Evolutionary conservation across 2,329 filamentous ascomycete species (phyloP), one percentile per base, ranked within the genome.

Genomic region (Fusarium longipes): DNA sequence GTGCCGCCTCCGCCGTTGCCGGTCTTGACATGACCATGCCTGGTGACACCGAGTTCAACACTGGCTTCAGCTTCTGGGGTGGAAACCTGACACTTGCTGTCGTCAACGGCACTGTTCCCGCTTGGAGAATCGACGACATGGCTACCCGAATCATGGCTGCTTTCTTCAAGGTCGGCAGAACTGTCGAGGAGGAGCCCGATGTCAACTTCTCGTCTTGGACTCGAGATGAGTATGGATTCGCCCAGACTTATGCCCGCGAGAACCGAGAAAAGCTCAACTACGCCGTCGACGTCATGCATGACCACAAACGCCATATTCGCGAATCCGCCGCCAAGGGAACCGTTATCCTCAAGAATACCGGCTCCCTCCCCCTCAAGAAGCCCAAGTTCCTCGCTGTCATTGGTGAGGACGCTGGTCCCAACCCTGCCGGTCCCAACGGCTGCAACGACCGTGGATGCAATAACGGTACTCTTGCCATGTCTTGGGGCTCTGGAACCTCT

Each of bases 151-250:
- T 91, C 75, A 90, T 91, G 87, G 84, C 89, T 7, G 82, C 88
- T 38, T 88, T 86, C 75, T 91, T 89, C 81, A 90, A 91, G 78
- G 87, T 89, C 35, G 87, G 87, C 50, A 82, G 83, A 65, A 83
- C 81, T 0, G 70, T 88, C 3, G 78, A 81, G 24, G 74, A 78
- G 6, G 77, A 83, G 49, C 77, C 79, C 0, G 80, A 82, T 3
- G 88, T 92, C 77, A 98, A 94, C 83, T 97, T 97, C 80, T 90
- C 91, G 72, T 93, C 93, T 7, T 98, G 95, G 95, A 93, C 90
- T 1, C 80, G 83, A 2, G 89, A 95, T 71, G 94, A 91, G 1
- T 91, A 86, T 69, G 92, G 91, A 40, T 91, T 87, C 59, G 74
- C 88, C 47, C 89, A 97, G 75, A 83, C 78, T 49, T 86, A 84